Evolutionary conservation across 2,329 filamentous ascomycete species (phyloP), one percentile per base, ranked within the genome.

Genomic region (Metarhizium sp.): DNA sequence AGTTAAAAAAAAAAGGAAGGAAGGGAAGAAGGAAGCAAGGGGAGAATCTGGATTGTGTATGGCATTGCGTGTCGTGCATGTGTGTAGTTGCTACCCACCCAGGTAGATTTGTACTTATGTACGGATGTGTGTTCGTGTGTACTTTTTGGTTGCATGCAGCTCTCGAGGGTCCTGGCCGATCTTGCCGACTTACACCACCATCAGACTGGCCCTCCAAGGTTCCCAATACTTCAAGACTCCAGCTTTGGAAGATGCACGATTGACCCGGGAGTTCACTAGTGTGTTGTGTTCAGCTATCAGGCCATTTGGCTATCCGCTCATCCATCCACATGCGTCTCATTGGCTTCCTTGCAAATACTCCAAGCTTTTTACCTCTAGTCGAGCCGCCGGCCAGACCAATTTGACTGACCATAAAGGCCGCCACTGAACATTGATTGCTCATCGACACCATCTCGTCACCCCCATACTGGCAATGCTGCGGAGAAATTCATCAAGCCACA

Each of bases 121-220:
- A 11, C 3, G 32, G 1, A 18, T 49, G 47, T 38, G 40, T 20
- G 51, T 54, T 3, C 45, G 20, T 16, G 11, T 45, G 42, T 45
- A 6, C 42, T 18, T 20, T 13, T 36, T 38, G 13, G 48, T 55
- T 52, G 53, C 54, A 51, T 52, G 40, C 54, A 55, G 54, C 13
- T 40, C 13, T 40, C 5, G 38, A 40, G 38, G 8, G 38, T 16
- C 2, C 10, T 51, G 43, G 8, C 48, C 53, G 38, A 32, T 34
- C 47, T 51, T 54, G 53, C 53, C 53, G 54, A 48, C 49, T 52
- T 55, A 51, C 30, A 55, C 49, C 38, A 49, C 14, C 48, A 51
- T 40, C n/a, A 42, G 40, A 6, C n/a, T 16, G 40, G 40, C 14
- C 36, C 14, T 18, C 13, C 40, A 18, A 18, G 20, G 20, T n/a